Percentiles rank a stretch among this genome's conserved stretches.
Conservation (phyloP, 1,284 basidiomycete species). For the Cryptococcus sp. region DNA sequence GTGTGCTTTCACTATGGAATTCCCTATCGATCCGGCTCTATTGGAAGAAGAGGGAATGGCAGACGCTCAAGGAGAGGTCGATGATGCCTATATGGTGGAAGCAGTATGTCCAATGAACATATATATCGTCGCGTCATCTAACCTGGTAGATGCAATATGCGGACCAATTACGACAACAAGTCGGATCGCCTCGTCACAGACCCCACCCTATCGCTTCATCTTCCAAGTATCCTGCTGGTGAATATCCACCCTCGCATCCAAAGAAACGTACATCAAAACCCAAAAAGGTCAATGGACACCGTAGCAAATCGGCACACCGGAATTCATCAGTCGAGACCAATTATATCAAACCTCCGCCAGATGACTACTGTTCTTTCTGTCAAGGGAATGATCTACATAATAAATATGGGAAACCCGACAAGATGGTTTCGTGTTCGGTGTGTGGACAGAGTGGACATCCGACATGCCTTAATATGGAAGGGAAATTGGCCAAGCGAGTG, state of each 20-base stretch:
- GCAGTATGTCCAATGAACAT: not conserved
- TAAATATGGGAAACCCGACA: constrained; percentile 19
- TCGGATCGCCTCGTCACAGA: too few relatives aligned
- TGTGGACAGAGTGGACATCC: constrained; percentile 56
- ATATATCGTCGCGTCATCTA: too few relatives aligned
- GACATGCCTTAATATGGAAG: constrained; percentile 63
- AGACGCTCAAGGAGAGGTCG: constrained; percentile 33
- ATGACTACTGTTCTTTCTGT: constrained; percentile 37
- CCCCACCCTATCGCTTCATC: too few relatives aligned
- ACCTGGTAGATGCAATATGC: too few relatives aligned
- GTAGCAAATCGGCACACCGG: too few relatives aligned
- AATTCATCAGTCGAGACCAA: too few relatives aligned
- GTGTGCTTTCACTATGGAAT: too few relatives aligned
- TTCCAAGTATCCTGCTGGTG: too few relatives aligned
- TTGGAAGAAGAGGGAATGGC: constrained; percentile 22
- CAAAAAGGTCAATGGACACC: too few relatives aligned
- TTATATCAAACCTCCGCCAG: constrained; percentile 9
- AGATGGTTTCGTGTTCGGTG: constrained; percentile 34
- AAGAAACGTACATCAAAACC: too few relatives aligned
- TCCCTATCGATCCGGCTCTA: constrained; percentile 32
- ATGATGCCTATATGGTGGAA: constrained; percentile 4
- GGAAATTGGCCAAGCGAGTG: constrained; percentile 52
- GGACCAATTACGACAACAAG: too few relatives aligned
- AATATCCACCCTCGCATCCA: too few relatives aligned
- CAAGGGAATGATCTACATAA: constrained; percentile 22